Evolutionary conservation across 2,329 filamentous ascomycete genomes (phyloP), one percentile per base, ranked within the genome.

Genomic region (Lachnellula hyalina): DNA sequence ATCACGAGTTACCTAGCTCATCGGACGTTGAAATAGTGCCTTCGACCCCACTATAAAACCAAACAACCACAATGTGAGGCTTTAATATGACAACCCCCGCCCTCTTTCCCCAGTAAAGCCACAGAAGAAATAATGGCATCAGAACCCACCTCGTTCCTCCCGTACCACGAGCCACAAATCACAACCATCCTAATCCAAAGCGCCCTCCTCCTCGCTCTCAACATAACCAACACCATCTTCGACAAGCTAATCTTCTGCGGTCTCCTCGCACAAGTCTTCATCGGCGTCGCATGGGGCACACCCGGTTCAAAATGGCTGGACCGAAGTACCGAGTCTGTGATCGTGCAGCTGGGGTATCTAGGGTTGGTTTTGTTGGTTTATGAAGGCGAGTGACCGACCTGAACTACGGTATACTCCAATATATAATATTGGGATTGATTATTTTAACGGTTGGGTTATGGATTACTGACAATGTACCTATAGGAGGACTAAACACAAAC

Each of bases 331-430:
- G 77, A 90, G 67, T 63, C 76, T 25, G 74, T 75, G 0, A 73
- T 87, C 25, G 77, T 85, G 7, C 79, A 87, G 56, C 67, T 90
- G 0, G 87, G 87, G 0, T 91, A 90, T 64, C 68, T 90, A 0
- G 87, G 87, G 0, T 67, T 90, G 28, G 76, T 90, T 2, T 70
- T 89, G 19, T 71, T 90, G 1, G 85, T 90, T 0, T 90, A 83
- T 64, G 83, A 90, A 74, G 59, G 41, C 17, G 2, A 9, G 41
- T 23, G 19, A 11, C 2, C 9, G 28, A 9, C 19, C 19, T 11
- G 9, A 9, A 32, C 28, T 32, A 32, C 9, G 9, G 3, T 32
- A 11, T 9, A 32, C 28, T 32, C 9, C 9, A 32, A 11, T 32
- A 11, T 9, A 32, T 11, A 32, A 11, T 32, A 8, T 11, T 32